Base-by-base conservation (phyloP, 2,329 filamentous ascomycete species). In the Metarhizium brunneum region DNA sequence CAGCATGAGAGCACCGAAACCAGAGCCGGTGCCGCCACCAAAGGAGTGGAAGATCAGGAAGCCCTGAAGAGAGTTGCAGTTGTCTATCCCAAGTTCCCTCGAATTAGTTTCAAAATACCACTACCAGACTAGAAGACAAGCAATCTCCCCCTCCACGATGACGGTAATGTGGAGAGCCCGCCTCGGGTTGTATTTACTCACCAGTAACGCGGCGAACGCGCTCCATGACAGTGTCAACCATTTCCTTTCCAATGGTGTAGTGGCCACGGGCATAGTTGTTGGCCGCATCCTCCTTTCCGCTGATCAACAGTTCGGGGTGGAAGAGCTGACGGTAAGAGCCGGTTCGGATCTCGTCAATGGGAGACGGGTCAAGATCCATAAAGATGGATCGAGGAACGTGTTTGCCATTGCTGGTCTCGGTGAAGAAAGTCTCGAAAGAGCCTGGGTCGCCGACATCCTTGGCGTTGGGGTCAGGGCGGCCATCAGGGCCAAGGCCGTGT, bases 181-280 rank as follows among this genome's bases (percentile, higher is more conserved):
- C 3, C 42, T 45, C 20, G 2, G 7, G 20, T 48, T 18, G 20
- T 48, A 6, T 48, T 32, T 51, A 69, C 81, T 68, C 69, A 87
- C 84, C 84, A 68, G 79, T 81, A 64, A 87, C 83, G 62, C 85
- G 85, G 66, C 85, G 84, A 63, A 88, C 82, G 64, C 82, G 81
- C 65, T 88, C 84, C 66, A 87, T 81, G 65, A 87, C 85, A 63
- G 73, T 79, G 69, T 88, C 85, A 55, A 87, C 81, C 81, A 87
- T 84, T 76, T 88, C 85, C 79, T 88, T 88, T 74, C 85, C 85
- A 64, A 88, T 84, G 64, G 85, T 88, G 74, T 88, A 88, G 75
- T 88, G 85, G 56, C 85, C 85, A 75, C 85, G 85, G 63, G 85
- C 85, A 66, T 88, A 88, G 78, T 88, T 88, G 76, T 88, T 88